Percentiles rank a stretch among this genome's conserved stretches.
These are phyloP conservation scores for Termitomyces sp. DNA, from an alignment of 768 basidiomycete species.

Conservation along the genomic window DNA sequence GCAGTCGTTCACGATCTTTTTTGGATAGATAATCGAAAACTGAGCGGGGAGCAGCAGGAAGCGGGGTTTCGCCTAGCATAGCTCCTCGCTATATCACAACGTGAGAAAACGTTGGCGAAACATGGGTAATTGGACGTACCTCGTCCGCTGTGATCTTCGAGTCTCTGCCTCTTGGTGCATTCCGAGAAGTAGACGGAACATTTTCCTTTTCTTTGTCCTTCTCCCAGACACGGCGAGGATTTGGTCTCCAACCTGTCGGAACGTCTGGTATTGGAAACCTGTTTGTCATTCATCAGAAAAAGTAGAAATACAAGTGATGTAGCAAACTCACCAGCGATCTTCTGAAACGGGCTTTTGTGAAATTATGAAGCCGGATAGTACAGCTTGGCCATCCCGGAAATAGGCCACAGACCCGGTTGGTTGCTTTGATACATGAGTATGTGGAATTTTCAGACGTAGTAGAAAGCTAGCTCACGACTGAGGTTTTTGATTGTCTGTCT, in stretches of 20 bases:
- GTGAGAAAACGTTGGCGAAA: conserved; percentile 1
- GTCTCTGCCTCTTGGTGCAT: conserved; percentile 40
- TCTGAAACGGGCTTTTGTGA: conserved; percentile 63
- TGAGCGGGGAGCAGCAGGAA: conserved; percentile 67
- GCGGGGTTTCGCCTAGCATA: conserved; percentile 76
- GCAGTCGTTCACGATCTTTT: conserved; percentile 84
- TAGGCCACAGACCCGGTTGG: conserved; percentile 23
- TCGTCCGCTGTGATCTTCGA: conserved; percentile 62
- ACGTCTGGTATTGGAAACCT: conserved; percentile 86
- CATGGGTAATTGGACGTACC: conserved; percentile 36
- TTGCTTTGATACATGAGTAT: conserved; percentile 29
- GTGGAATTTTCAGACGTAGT: not conserved
- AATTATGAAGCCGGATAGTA: conserved; percentile 73
- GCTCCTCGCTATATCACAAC: conserved; percentile 63
- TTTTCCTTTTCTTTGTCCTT: conserved; percentile 47
- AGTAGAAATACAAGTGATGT: not conserved
- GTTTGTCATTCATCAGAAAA: conserved; percentile 22
- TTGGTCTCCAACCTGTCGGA: conserved; percentile 80
- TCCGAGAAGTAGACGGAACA: conserved; percentile 14
- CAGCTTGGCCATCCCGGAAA: conserved; percentile 73
- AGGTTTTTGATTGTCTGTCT: conserved; percentile 16
- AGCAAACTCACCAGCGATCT: conserved; percentile 54
- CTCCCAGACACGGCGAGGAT: conserved; percentile 75
- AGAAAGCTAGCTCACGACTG: conserved; percentile 23
- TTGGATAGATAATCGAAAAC: conserved; percentile 94